phyloP scores from a whole-genome alignment of 2,329 filamentous ascomycete genomes.

The Neodidymelliopsis sp. region DNA sequence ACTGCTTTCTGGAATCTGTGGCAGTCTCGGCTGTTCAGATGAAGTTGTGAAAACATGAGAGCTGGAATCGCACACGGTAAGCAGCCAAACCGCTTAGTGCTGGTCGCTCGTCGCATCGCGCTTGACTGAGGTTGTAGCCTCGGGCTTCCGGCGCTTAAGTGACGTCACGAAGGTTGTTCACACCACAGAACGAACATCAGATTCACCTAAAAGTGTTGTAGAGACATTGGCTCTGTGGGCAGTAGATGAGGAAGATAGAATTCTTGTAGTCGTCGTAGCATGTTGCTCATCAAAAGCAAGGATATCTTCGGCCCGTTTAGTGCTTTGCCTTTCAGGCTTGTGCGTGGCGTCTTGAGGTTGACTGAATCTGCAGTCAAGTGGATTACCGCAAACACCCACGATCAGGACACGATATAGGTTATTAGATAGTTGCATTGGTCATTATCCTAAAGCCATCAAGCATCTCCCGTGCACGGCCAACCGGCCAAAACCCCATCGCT shows the following conservation, averaged over 20 bases:
- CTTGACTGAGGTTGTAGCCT: constrained; percentile 6
- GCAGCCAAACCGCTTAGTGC: constrained; percentile 11
- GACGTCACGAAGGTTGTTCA: constrained; percentile 5
- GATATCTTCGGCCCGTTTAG: constrained; percentile 4
- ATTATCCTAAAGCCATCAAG: constrained; percentile 28
- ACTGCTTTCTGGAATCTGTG: background rate
- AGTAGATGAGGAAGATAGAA: no score
- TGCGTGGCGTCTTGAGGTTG: background rate
- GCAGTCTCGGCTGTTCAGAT: background rate
- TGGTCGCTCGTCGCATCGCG: constrained; percentile 6
- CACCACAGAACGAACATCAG: background rate
- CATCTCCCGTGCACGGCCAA: constrained; percentile 16
- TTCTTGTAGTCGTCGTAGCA: no score
- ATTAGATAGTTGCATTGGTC: constrained; percentile 23
- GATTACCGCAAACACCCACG: background rate
- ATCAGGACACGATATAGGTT: background rate
- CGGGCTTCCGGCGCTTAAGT: constrained; percentile 3
- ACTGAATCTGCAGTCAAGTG: background rate
- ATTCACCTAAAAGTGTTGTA: no score
- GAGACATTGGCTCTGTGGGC: no score
- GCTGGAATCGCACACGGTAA: background rate
- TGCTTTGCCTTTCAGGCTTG: constrained; percentile 6
- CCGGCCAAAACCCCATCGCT: constrained; percentile 17
- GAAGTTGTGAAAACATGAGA: background rate
- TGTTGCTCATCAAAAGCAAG: no score